phyloP scores from a whole-genome alignment of 1,139 yeast species.

The Sugiyamaella grinbergsii region DNA sequence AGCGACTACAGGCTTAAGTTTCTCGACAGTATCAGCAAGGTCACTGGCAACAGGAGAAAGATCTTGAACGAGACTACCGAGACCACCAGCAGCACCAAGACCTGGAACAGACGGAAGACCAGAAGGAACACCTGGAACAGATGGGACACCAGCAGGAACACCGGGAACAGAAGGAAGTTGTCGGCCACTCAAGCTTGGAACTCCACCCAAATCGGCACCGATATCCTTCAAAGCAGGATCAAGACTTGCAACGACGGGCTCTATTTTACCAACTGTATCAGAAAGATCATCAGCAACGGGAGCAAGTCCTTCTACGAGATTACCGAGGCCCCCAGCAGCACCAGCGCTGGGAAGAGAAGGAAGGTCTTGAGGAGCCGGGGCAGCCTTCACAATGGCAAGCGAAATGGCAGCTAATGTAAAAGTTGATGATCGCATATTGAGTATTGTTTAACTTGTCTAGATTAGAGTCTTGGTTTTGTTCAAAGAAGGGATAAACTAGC shows the following conservation, averaged over 20 bases:
- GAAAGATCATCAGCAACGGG: conserved; percentile 10
- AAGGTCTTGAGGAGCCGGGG: too few species aligned
- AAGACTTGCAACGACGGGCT: conserved; percentile 8
- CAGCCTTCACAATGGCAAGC: too few species aligned
- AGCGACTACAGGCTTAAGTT: conserved; percentile 2
- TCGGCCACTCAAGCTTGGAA: background rate
- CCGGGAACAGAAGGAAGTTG: conserved; percentile 1
- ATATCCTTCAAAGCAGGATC: conserved; percentile 5
- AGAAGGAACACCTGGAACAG: background rate
- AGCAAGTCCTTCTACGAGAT: conserved; percentile 5
- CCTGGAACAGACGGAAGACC: background rate
- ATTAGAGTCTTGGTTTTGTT: too few species aligned
- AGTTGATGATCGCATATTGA: too few species aligned
- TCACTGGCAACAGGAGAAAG: conserved; percentile 6
- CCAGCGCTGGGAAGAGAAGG: background rate
- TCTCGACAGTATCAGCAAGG: background rate
- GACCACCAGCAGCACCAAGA: background rate
- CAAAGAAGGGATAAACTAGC: too few species aligned
- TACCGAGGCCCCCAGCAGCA: conserved; percentile 5
- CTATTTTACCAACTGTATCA: background rate
- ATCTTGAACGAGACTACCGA: conserved; percentile 11
- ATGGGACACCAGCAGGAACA: background rate
- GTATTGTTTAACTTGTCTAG: too few species aligned
- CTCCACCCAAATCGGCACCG: conserved; percentile 7
- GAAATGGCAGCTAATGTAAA: too few species aligned